Percentiles rank a stretch among this genome's conserved stretches.
These are phyloP conservation scores for Vitis hybrid DNA, from an alignment of 177 flowering plant species.

Conservation along the genomic window DNA sequence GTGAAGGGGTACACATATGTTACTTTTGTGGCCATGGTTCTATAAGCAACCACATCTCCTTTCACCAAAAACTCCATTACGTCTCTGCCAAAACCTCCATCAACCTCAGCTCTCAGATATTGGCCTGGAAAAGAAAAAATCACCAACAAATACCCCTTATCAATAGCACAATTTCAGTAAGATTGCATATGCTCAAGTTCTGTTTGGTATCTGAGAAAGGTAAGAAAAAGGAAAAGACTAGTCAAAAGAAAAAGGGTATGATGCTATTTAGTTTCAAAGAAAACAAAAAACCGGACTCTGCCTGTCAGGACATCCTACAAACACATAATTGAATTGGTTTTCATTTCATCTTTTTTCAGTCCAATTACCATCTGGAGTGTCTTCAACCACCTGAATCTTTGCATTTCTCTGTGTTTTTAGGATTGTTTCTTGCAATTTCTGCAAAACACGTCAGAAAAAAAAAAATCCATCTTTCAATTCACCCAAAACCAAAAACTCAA, in stretches of 20 bases:
- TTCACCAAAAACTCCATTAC: constrained; percentile 89
- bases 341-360: not conserved
- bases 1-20: constrained; percentile 91
- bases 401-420: constrained; percentile 77
- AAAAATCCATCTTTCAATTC: constrained; percentile 1
- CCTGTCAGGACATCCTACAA: not conserved
- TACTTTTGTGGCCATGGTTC: constrained; percentile 83
- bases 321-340: not conserved
- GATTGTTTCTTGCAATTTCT: constrained; percentile 80
- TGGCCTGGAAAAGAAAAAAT: constrained; percentile 45
- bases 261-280: not conserved
- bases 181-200: not conserved
- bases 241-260: too few relatives aligned
- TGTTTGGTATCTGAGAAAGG: too few relatives aligned
- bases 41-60: constrained; percentile 72
- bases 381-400: constrained; percentile 58
- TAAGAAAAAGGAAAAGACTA: too few relatives aligned
- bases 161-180: not conserved
- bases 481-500: not conserved
- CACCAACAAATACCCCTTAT: too few relatives aligned
- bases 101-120: constrained; percentile 83
- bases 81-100: constrained; percentile 87
- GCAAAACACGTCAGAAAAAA: constrained; percentile 20
- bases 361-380: constrained; percentile 71
- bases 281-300: not conserved